Evolutionary conservation across 371 early-diverging fungal genomes (phyloP), one percentile per base, ranked within the genome.

Genomic region (Mucor mucedo): DNA sequence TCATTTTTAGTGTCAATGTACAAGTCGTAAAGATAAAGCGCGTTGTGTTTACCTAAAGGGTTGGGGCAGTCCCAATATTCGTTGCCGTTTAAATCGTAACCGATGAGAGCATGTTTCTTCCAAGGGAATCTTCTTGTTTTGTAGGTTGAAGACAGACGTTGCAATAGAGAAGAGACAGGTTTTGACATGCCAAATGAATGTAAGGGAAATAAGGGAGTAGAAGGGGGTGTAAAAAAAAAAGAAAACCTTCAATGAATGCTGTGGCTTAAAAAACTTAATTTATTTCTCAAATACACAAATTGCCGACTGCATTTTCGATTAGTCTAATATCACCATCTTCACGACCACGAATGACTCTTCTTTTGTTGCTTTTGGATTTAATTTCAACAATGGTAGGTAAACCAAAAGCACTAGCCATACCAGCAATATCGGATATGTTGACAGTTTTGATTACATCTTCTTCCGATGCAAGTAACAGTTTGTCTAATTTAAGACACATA

Each of bases 51-150:
- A 81, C 84, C 80, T 66, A 80, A 73, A 57, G 45, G 87, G 73
- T 84, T 84, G 5, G 91, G 88, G 44, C 83, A 84, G 68, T 90
- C 89, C 82, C 86, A 90, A 68, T 88, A 90, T 72, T 88, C 84
- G 63, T 90, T 89, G 27, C 91, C 91, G 21, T 77, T 72, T 11
- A 84, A 66, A 70, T 90, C 91, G 53, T 68, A 73, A 6, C 91
- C 91, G 8, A 84, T 77, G 55, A 89, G 74, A 2, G 76, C 78
- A 56, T 83, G 81, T 16, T 82, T 79, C 38, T 80, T 77, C 78
- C 87, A 85, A 28, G 87, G 88, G 40, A 84, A 81, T 2, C 78
- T 40, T 1, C 61, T 69, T 4, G 68, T 54, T 56, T 82, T 82
- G 49, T 82, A 82, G 11, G 61, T 29, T 45, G 55, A 9, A 29